Base-by-base conservation (phyloP, 352 stramenopile genomes). In the Phytopythium helicoides region DNA sequence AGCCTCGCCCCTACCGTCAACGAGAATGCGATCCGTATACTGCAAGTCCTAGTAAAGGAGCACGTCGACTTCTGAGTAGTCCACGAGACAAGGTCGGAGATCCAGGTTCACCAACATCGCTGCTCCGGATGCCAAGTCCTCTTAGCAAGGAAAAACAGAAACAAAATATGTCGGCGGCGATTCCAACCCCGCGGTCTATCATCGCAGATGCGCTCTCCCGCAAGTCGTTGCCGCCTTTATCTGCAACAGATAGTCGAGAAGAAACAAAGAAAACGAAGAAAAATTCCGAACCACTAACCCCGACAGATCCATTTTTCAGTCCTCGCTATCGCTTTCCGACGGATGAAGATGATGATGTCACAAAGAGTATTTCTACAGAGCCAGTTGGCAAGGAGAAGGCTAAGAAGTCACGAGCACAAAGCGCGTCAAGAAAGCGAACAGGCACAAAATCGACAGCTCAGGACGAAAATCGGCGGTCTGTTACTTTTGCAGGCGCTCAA, bases 301-400 rank as follows among this genome's bases (percentile, higher is more conserved):
- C 79, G 6, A 68, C 65, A 9, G 76, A 87, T 53, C 71, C 76
- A 21, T 87, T 89, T 53, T 87, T 86, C 62, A 89, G 76, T 35
- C 79, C 76, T 26, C 67, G 73, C 12, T 87, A 81, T 56, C 66
- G 73, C n/a, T 89, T 87, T 41, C 62, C 76, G 18, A 52, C 54
- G 19, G 42, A 28, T 16, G 22, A 46, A 18, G n/a, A 19, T 49
- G 42, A 45, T 11, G 18, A 19, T 16, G 60, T 62, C 16, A 3
- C 38, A 6, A 66, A 56, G 21, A 52, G 19, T 12, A 36, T 15
- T 15, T 18, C 5, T 31, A 26, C 21, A n/a, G n/a, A n/a, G n/a
- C n/a, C n/a, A n/a, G n/a, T n/a, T n/a, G 1, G 21, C 34, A 18
- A 28, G 34, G 16, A 31, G 33, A 21, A 21, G 34, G 15, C 12